Evolutionary conservation across 371 early-diverging fungal species (phyloP).

Genomic region (Umbelopsis sp.): DNA sequence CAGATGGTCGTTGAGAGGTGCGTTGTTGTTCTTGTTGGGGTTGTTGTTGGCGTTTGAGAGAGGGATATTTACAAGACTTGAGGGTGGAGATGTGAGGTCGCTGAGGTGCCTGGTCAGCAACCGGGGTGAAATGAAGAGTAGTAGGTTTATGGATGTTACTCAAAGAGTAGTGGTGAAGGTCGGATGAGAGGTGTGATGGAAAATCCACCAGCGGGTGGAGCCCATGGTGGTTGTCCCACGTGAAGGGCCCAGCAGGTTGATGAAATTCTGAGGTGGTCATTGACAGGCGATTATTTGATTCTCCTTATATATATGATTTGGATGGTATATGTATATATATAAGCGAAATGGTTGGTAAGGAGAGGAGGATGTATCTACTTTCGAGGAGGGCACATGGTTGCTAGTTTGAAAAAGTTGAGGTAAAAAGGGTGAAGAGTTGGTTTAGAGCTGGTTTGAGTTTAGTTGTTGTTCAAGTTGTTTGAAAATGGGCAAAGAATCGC

Average conservation of each 20-base stretch:
- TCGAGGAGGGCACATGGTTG: not conserved
- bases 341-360: not conserved
- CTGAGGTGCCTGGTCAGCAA: constrained; percentile 17
- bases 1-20: constrained; percentile 2
- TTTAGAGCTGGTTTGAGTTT: not conserved
- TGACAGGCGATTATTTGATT: constrained; percentile 8
- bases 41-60: constrained; percentile 9
- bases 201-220: constrained; percentile 13
- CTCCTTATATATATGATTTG: constrained; percentile 15
- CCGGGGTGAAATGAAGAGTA: constrained; percentile 14
- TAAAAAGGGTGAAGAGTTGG: not conserved
- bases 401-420: not conserved
- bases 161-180: constrained; percentile 14
- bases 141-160: constrained; percentile 2
- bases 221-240: constrained; percentile 3
- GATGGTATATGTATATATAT: constrained; percentile 19
- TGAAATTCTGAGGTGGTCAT: constrained; percentile 18
- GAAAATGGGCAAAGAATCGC: not conserved
- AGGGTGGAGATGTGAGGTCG: constrained; percentile 10
- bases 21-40: constrained; percentile 8
- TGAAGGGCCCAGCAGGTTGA: constrained; percentile 10
- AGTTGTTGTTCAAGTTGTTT: not conserved
- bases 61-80: constrained; percentile 18
- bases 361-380: constrained; percentile 14
- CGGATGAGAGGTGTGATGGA: constrained; percentile 16